These are phyloP conservation scores for Talaromyces thailandensis DNA, from an alignment of 495 filamentous ascomycete species.

Conservation along the genomic window DNA sequence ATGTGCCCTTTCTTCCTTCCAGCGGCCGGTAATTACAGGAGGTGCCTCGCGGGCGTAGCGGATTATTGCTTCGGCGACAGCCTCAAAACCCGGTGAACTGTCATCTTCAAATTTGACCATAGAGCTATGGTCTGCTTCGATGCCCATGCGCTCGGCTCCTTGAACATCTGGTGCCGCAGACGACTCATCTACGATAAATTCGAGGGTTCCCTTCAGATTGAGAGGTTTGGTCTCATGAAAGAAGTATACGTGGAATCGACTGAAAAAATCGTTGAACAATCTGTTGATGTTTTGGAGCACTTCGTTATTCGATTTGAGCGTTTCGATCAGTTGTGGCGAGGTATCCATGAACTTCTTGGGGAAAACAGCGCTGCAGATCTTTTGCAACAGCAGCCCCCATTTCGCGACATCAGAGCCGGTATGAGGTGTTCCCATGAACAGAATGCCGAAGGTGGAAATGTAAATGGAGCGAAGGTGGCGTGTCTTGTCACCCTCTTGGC, in stretches of 20 bases:
- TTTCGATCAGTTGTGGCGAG: constrained; percentile 59
- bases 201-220: constrained; percentile 51
- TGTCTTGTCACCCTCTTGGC: constrained; percentile 53
- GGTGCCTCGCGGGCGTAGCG: constrained; percentile 59
- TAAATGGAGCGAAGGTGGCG: constrained; percentile 70
- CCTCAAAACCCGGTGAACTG: constrained; percentile 63
- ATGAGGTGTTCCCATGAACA: constrained; percentile 87
- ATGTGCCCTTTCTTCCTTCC: constrained; percentile 49
- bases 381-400: constrained; percentile 67
- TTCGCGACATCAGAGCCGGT: constrained; percentile 66
- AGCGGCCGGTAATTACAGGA: constrained; percentile 46
- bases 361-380: constrained; percentile 60
- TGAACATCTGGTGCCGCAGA: constrained; percentile 69
- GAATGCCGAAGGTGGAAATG: constrained; percentile 74
- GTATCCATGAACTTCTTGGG: constrained; percentile 64
- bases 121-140: constrained; percentile 74
- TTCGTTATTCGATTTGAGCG: constrained; percentile 70
- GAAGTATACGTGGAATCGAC: constrained; percentile 62
- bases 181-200: constrained; percentile 61
- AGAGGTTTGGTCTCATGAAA: constrained; percentile 65
- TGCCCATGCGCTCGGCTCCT: constrained; percentile 66
- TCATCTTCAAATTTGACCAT: constrained; percentile 82
- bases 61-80: constrained; percentile 60
- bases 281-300: constrained; percentile 73
- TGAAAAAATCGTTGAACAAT: constrained; percentile 64